phyloP scores from a whole-genome alignment of 202 grass and related monocot genomes.

The Setaria viridis region DNA sequence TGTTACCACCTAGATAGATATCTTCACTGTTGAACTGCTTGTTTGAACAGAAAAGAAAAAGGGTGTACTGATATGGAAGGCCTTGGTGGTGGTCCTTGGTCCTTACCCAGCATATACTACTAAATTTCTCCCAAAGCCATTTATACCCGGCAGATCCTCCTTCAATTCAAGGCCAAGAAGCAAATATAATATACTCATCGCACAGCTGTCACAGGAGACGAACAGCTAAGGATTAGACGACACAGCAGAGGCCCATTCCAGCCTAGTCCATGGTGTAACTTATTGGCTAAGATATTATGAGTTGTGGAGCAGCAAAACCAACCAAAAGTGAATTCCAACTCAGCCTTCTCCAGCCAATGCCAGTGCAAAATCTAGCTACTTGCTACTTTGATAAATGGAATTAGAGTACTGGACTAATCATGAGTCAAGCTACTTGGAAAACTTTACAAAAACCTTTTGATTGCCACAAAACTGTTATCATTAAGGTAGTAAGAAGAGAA shows the following conservation, averaged over 20 bases:
- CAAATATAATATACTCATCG: constrained; percentile 44
- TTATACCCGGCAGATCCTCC: constrained; percentile 39
- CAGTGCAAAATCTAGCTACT: constrained; percentile 63
- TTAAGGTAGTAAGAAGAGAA: constrained; percentile 71
- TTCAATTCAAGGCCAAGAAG: constrained; percentile 51
- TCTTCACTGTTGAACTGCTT: constrained; percentile 36
- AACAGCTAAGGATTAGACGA: constrained; percentile 49
- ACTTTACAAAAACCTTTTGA: constrained; percentile 97
- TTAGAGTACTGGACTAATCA: constrained; percentile 55
- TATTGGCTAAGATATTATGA: constrained; percentile 54
- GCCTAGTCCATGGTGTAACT: constrained; percentile 57
- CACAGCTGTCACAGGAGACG: constrained; percentile 57
- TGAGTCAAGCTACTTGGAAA: constrained; percentile 56
- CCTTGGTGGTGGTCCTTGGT: constrained; percentile 37
- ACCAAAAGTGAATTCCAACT: constrained; percentile 59
- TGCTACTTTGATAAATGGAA: constrained; percentile 60
- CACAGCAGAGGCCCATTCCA: constrained; percentile 64
- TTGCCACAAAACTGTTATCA: constrained; percentile 99
- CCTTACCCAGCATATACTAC: constrained; percentile 14
- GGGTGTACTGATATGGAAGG: constrained; percentile 32
- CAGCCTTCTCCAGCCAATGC: constrained; percentile 56
- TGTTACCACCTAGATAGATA: not conserved
- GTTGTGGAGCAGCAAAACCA: constrained; percentile 56
- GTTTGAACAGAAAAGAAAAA: constrained; percentile 29
- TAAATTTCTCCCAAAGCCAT: constrained; percentile 27